Evolutionary conservation across 1,139 yeast genomes (phyloP).

Genomic region (Taiozyma sp.): DNA sequence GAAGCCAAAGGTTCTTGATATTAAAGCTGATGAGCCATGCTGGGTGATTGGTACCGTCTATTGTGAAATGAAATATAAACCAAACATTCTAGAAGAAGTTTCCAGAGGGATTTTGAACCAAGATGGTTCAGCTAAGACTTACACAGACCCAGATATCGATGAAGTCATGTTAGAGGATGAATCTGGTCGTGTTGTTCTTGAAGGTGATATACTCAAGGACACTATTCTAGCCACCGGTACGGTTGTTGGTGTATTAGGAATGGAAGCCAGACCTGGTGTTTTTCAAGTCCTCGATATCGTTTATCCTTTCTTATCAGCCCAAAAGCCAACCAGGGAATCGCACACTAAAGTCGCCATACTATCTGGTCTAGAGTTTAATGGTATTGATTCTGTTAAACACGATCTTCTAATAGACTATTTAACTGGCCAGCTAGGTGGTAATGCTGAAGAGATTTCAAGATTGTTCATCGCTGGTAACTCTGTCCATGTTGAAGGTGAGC

Average conservation of each 20-base stretch:
- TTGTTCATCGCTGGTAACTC: constrained; percentile 77
- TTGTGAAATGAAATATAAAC: constrained; percentile 78
- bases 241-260: constrained; percentile 79
- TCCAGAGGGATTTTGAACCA: constrained; percentile 41
- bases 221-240: constrained; percentile 76
- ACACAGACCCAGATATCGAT: constrained; percentile 52
- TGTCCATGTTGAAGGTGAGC: constrained; percentile 33
- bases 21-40: constrained; percentile 60
- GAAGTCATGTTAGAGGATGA: constrained; percentile 83
- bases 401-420: constrained; percentile 69
- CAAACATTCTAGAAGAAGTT: constrained; percentile 80
- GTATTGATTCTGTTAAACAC: constrained; percentile 38
- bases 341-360: constrained; percentile 50
- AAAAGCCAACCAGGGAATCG: constrained; percentile 30
- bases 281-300: constrained; percentile 80
- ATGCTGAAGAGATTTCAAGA: constrained; percentile 39
- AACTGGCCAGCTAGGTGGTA: constrained; percentile 56
- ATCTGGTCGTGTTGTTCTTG: constrained; percentile 76
- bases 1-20: constrained; percentile 68
- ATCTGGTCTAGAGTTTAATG: constrained; percentile 62
- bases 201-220: constrained; percentile 52
- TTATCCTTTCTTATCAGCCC: constrained; percentile 63
- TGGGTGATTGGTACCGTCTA: constrained; percentile 93
- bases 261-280: constrained; percentile 77
- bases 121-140: constrained; percentile 34